phyloP scores from a whole-genome alignment of 2,329 filamentous ascomycete species.

The Exophiala xenobiotica region DNA sequence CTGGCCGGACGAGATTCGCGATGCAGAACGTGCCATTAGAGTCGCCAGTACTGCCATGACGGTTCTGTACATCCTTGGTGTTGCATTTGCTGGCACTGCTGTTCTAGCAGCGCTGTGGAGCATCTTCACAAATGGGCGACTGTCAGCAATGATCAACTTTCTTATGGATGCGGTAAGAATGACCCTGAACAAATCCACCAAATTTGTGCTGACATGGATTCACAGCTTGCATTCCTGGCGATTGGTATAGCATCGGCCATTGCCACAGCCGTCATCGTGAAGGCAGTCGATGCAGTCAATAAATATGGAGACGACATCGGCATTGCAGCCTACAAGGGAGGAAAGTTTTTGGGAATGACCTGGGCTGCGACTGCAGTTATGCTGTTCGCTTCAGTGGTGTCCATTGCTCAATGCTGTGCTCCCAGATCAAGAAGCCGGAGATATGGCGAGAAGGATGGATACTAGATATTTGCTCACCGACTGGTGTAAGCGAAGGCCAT shows the following conservation, averaged over 20 bases:
- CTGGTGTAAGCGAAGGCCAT: neutral
- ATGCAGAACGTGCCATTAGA: slow-evolving; percentile 53
- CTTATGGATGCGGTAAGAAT: slow-evolving; percentile 45
- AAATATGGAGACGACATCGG: slow-evolving; percentile 52
- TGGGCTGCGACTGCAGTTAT: slow-evolving; percentile 56
- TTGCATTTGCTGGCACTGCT: slow-evolving; percentile 52
- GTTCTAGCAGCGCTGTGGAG: slow-evolving; percentile 49
- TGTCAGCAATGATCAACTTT: slow-evolving; percentile 53
- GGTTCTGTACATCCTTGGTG: slow-evolving; percentile 59
- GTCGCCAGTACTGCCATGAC: slow-evolving; percentile 54
- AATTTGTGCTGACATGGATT: slow-evolving; percentile 2
- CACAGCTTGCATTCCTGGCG: slow-evolving; percentile 53
- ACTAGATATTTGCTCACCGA: too few species aligned
- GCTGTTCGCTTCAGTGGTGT: slow-evolving; percentile 36
- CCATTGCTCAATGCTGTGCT: slow-evolving; percentile 31
- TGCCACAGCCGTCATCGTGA: slow-evolving; percentile 60
- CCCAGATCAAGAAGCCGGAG: slow-evolving; percentile 14
- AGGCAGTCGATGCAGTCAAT: slow-evolving; percentile 56
- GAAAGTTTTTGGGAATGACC: slow-evolving; percentile 58
- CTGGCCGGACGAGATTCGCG: slow-evolving; percentile 58
- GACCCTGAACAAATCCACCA: neutral
- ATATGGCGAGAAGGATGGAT: slow-evolving; percentile 16
- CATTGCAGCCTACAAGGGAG: slow-evolving; percentile 53
- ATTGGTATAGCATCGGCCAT: slow-evolving; percentile 74
- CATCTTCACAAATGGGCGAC: slow-evolving; percentile 45